Evolutionary conservation across 257 asterid species (phyloP).

Genomic region (Avicennia marina): DNA sequence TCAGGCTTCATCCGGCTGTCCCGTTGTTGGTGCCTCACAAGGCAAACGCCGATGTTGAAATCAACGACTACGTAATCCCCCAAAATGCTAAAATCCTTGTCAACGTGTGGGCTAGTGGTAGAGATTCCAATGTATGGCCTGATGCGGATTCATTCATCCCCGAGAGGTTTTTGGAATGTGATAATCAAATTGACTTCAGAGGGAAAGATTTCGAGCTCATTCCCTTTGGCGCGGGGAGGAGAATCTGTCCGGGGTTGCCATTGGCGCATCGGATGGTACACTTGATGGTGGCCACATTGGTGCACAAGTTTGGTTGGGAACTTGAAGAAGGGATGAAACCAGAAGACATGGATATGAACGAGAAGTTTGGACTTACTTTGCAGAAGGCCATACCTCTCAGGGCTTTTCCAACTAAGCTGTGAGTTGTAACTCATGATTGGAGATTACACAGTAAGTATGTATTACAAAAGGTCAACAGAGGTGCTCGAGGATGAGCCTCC

Average conservation of each 20-base stretch:
- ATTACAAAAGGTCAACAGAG: too few relatives aligned
- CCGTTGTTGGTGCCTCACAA: conserved; percentile 13
- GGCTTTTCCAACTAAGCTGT: too few relatives aligned
- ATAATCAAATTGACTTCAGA: neutral
- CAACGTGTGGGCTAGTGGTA: conserved; percentile 23
- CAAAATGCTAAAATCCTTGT: conserved; percentile 5
- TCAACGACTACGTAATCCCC: conserved; percentile 16
- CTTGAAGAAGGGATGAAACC: conserved; percentile 9
- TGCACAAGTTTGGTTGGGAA: conserved; percentile 22
- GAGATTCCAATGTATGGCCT: conserved; percentile 22
- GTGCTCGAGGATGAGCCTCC: too few relatives aligned
- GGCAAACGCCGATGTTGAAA: conserved; percentile 2
- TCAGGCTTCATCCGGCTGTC: conserved; percentile 19
- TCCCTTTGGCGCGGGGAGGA: conserved; percentile 20
- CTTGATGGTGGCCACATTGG: conserved; percentile 19
- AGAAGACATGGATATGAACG: conserved; percentile 22
- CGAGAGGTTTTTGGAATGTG: conserved; percentile 19
- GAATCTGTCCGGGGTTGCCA: conserved; percentile 26
- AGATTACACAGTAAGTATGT: too few relatives aligned
- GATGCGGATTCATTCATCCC: conserved; percentile 17
- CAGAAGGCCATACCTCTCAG: conserved; percentile 18
- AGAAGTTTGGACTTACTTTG: conserved; percentile 15
- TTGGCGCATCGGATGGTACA: conserved; percentile 25
- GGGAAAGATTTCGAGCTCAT: conserved; percentile 23
- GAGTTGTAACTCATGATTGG: too few relatives aligned